Conservation (phyloP, 164 flowering plant species). For the Pachysandra terminalis region DNA sequence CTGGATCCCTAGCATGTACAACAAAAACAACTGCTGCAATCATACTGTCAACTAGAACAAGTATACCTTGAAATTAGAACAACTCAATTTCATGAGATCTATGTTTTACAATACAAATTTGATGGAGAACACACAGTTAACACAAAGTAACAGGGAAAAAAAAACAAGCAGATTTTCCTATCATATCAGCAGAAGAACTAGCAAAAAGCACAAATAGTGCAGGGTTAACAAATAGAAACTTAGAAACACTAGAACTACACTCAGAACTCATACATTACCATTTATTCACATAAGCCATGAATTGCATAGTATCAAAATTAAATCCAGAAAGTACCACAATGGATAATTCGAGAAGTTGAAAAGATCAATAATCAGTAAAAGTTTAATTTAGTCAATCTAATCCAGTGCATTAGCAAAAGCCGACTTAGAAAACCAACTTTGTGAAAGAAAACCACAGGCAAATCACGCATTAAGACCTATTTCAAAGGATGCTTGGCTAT, state of each 20-base stretch:
- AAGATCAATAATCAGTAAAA: no score
- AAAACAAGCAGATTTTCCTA: not conserved
- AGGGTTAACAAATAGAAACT: not conserved
- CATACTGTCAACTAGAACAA: not conserved
- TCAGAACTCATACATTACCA: no score
- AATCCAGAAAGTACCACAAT: no score
- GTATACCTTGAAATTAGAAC: not conserved
- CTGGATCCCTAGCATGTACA: conserved; percentile 28
- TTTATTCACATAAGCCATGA: no score
- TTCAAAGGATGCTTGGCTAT: no score
- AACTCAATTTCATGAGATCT: not conserved
- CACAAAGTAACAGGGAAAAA: not conserved
- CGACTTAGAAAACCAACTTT: no score
- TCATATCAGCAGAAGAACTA: not conserved
- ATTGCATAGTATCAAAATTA: no score
- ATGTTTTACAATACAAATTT: not conserved
- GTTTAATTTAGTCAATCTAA: no score
- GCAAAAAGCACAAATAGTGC: not conserved
- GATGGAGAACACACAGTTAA: not conserved
- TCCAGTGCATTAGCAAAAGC: no score
- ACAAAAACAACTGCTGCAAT: not conserved
- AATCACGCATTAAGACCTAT: no score
- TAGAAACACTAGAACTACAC: not conserved
- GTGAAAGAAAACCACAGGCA: no score
- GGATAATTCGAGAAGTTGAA: no score